Evolutionary conservation across 225 moss, liverwort and hornwort species (phyloP).

Genomic region (Anthoceros angustus): DNA sequence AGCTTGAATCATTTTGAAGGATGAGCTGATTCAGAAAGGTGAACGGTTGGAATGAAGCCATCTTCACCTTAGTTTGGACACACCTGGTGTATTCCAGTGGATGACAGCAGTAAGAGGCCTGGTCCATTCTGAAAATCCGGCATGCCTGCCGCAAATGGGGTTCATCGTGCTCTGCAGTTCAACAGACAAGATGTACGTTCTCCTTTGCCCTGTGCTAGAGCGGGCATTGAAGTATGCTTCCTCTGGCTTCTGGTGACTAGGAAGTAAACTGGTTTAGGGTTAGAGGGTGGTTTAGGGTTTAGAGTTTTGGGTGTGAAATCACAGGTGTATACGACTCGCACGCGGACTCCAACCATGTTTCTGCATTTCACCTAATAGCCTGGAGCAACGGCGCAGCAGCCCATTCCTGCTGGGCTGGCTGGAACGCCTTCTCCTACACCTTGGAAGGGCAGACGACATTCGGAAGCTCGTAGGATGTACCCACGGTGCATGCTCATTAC

Average conservation of each 20-base stretch:
- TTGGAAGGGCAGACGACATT: slow-evolving; percentile 40
- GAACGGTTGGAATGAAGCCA: neutral
- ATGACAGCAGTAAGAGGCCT: slow-evolving; percentile 93
- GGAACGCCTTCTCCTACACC: slow-evolving; percentile 66
- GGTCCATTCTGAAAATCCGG: slow-evolving; percentile 88
- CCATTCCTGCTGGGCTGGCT: slow-evolving; percentile 56
- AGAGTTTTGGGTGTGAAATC: slow-evolving; percentile 48
- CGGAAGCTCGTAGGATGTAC: slow-evolving; percentile 27
- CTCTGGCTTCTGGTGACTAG: too few species aligned
- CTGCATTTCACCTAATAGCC: slow-evolving; percentile 60
- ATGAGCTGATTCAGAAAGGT: neutral
- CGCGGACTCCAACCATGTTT: slow-evolving; percentile 80
- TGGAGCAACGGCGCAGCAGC: slow-evolving; percentile 39
- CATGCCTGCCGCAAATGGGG: slow-evolving; percentile 48
- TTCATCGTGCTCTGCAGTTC: slow-evolving; percentile 47
- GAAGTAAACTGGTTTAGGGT: too few species aligned
- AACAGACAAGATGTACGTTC: slow-evolving; percentile 62
- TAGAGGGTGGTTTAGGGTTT: too few species aligned
- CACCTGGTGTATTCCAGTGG: slow-evolving; percentile 30
- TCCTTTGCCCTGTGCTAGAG: neutral
- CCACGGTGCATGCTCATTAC: slow-evolving; percentile 28
- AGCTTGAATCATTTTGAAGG: neutral
- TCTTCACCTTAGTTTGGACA: too few species aligned
- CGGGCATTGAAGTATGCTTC: too few species aligned
- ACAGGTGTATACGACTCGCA: slow-evolving; percentile 29